phyloP scores from a whole-genome alignment of 768 basidiomycete species.

The Holtermanniella nyarrowii region DNA sequence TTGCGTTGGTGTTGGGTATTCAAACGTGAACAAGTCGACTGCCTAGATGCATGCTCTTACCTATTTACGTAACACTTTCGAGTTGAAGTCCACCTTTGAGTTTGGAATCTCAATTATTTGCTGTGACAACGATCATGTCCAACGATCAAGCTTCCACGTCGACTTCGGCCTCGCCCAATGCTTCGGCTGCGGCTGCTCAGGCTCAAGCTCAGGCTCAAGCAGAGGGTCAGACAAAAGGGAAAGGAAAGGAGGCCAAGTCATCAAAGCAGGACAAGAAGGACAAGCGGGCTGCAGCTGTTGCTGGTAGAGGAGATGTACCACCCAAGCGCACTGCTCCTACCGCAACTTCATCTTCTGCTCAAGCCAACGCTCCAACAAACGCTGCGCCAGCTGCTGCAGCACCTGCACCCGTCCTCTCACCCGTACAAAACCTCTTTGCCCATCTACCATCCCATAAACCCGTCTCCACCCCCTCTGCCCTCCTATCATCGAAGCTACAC shows the following conservation, averaged over 20 bases:
- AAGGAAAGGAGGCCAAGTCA: conserved; percentile 11
- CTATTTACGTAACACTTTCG: background rate
- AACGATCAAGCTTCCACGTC: background rate
- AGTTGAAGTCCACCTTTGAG: too few species aligned
- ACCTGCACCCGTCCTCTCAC: conserved; percentile 6
- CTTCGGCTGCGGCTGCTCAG: background rate
- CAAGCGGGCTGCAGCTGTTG: conserved; percentile 38
- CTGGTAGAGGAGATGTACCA: conserved; percentile 16
- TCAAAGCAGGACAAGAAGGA: conserved; percentile 39
- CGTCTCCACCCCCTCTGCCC: conserved; percentile 19
- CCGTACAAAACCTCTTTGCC: conserved; percentile 30
- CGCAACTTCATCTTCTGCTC: background rate
- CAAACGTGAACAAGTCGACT: conserved; percentile 55
- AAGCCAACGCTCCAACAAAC: background rate
- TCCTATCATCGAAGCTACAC: conserved; percentile 51
- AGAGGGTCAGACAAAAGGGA: background rate
- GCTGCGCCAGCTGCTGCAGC: conserved; percentile 2
- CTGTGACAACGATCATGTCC: background rate
- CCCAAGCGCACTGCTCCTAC: background rate
- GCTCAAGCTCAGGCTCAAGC: background rate
- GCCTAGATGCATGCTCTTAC: conserved; percentile 10
- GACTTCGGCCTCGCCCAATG: background rate
- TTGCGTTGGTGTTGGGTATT: conserved; percentile 84
- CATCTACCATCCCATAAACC: conserved; percentile 30
- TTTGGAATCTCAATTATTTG: background rate